phyloP scores from a whole-genome alignment of 2,329 filamentous ascomycete species.

The Nannizziopsis barbatae region DNA sequence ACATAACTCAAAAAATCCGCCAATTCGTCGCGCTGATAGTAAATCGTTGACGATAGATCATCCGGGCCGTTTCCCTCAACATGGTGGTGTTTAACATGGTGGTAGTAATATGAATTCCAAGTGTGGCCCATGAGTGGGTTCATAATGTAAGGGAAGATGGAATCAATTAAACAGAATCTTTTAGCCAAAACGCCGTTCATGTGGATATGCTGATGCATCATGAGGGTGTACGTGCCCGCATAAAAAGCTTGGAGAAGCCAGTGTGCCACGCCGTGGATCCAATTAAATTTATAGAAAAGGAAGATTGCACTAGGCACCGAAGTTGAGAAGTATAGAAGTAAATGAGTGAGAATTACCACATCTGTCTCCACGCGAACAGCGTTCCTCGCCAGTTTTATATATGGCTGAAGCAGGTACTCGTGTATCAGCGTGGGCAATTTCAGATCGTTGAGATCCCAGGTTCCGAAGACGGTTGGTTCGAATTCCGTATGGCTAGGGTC shows the following conservation, averaged over 20 bases:
- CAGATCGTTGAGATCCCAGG: conserved; percentile 41
- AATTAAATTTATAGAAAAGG: conserved; percentile 56
- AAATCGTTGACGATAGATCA: conserved; percentile 64
- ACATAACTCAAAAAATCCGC: conserved; percentile 60
- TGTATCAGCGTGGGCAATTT: conserved; percentile 32
- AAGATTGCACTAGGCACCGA: conserved; percentile 57
- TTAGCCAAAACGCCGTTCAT: conserved; percentile 56
- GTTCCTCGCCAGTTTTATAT: conserved; percentile 44
- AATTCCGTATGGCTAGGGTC: conserved; percentile 40
- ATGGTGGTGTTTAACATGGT: conserved; percentile 78
- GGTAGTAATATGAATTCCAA: conserved; percentile 76
- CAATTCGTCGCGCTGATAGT: conserved; percentile 60
- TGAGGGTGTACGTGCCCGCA: conserved; percentile 62
- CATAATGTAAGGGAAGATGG: conserved; percentile 58
- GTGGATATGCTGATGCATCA: conserved; percentile 81
- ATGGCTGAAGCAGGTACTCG: conserved; percentile 47
- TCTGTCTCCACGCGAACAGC: conserved; percentile 58
- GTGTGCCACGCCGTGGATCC: conserved; percentile 56
- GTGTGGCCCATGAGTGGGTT: conserved; percentile 73
- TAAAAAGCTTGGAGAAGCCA: conserved; percentile 55
- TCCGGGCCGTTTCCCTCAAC: conserved; percentile 69
- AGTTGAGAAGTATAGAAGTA: conserved; percentile 59
- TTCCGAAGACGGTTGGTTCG: conserved; percentile 45
- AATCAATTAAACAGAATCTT: conserved; percentile 47
- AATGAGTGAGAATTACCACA: conserved; percentile 66